Evolutionary conservation across 208 protist genomes (phyloP).

Genomic region (Willaertia magna): DNA sequence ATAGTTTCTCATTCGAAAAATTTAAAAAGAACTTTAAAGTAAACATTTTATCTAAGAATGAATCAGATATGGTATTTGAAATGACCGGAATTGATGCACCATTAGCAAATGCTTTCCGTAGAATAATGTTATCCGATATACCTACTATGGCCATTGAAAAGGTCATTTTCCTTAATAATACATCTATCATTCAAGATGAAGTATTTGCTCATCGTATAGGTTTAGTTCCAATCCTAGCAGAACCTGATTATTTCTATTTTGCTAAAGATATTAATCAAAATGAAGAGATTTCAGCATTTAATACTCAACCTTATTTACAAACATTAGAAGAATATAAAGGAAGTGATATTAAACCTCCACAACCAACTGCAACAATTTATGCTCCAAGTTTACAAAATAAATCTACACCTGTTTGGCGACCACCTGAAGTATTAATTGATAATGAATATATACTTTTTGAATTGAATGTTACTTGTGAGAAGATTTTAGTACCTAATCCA

Average conservation of each 20-base stretch:
- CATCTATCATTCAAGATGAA: constrained; percentile 92
- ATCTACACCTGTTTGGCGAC: not conserved
- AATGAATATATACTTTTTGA: not conserved
- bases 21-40: not conserved
- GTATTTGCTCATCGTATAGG: constrained; percentile 88
- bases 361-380: not conserved
- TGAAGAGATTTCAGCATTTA: not conserved
- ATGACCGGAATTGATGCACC: constrained; percentile 56
- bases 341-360: not conserved
- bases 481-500: not conserved
- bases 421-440: not conserved
- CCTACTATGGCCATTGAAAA: constrained; percentile 95
- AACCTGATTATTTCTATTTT: constrained; percentile 73
- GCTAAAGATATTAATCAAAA: constrained; percentile 34
- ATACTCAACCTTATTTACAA: not conserved
- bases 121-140: constrained; percentile 89
- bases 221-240: constrained; percentile 86
- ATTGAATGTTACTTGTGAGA: not conserved
- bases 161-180: constrained; percentile 91
- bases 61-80: not conserved
- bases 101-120: constrained; percentile 90
- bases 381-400: not conserved
- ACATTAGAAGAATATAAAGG: not conserved
- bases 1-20: not conserved
- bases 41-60: not conserved